A percentile compares a stretch with the other conserved stretches of the same genome.
phyloP scores from a whole-genome alignment of 176 grass and related monocot species.

The Oryza australiensis region DNA sequence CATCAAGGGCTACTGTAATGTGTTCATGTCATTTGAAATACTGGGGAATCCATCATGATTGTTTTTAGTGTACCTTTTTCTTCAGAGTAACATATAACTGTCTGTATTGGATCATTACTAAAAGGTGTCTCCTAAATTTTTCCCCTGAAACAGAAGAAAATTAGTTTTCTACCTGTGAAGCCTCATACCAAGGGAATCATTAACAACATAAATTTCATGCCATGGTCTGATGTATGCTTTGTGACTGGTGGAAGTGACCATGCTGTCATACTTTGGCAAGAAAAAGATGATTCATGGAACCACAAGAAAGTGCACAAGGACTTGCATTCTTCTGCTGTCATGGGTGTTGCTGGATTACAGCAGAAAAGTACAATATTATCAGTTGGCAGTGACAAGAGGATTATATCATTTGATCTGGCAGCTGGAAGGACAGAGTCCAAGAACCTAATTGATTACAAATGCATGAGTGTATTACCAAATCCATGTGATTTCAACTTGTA shows the following conservation, averaged over 20 bases:
- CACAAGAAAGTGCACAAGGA: conserved; percentile 68
- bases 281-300: conserved; percentile 72
- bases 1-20: not conserved
- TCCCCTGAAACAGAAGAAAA: conserved; percentile 60
- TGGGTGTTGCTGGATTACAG: conserved; percentile 78
- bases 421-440: conserved; percentile 80
- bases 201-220: conserved; percentile 92
- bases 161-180: conserved; percentile 76
- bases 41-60: not conserved
- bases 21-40: not conserved
- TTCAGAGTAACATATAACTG: conserved; percentile 10
- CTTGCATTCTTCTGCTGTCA: conserved; percentile 85
- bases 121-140: conserved; percentile 23
- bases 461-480: conserved; percentile 91
- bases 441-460: conserved; percentile 82
- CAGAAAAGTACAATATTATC: conserved; percentile 85
- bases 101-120: conserved; percentile 22
- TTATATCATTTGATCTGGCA: conserved; percentile 73
- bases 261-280: conserved; percentile 82
- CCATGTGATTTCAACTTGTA: conserved; percentile 90
- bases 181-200: conserved; percentile 91
- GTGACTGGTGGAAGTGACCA: conserved; percentile 83
- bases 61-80: conserved; percentile 5
- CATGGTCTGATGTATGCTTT: conserved; percentile 77
- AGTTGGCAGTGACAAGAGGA: conserved; percentile 87